These are phyloP conservation scores for Pseudevernia furfuracea DNA, from an alignment of 495 filamentous ascomycete species.

Conservation along the genomic window DNA sequence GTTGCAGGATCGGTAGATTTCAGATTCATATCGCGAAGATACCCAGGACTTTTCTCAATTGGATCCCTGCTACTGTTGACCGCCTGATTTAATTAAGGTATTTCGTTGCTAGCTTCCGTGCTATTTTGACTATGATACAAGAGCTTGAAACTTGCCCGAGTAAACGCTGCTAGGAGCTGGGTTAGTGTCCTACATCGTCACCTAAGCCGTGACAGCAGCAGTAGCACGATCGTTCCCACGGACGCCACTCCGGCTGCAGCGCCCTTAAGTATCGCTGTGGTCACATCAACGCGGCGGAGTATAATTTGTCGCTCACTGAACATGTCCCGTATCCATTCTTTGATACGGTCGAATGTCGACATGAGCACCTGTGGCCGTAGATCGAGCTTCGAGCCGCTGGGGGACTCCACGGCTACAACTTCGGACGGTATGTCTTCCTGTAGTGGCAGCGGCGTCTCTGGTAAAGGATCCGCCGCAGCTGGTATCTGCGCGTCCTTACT, in stretches of 20 bases:
- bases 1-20: slow-evolving; percentile 44
- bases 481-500: slow-evolving; percentile 26
- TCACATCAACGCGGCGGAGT: slow-evolving; percentile 66
- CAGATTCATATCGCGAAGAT: background rate
- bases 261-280: slow-evolving; percentile 60
- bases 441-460: slow-evolving; percentile 13
- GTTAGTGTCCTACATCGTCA: background rate
- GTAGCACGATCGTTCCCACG: slow-evolving; percentile 23
- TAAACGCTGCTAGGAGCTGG: background rate
- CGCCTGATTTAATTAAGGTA: background rate
- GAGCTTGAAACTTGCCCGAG: background rate
- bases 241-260: slow-evolving; percentile 64
- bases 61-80: background rate
- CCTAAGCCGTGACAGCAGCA: slow-evolving; percentile 11
- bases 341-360: slow-evolving; percentile 41
- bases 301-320: slow-evolving; percentile 64
- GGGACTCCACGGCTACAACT: background rate
- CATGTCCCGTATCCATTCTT: slow-evolving; percentile 40
- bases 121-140: background rate
- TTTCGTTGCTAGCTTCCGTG: background rate
- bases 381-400: slow-evolving; percentile 18
- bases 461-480: slow-evolving; percentile 14
- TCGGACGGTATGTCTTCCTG: slow-evolving; percentile 9
- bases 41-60: background rate
- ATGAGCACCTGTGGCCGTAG: slow-evolving; percentile 17